Conservation (phyloP, 345 rosid genomes). For the Camelina neglecta region DNA sequence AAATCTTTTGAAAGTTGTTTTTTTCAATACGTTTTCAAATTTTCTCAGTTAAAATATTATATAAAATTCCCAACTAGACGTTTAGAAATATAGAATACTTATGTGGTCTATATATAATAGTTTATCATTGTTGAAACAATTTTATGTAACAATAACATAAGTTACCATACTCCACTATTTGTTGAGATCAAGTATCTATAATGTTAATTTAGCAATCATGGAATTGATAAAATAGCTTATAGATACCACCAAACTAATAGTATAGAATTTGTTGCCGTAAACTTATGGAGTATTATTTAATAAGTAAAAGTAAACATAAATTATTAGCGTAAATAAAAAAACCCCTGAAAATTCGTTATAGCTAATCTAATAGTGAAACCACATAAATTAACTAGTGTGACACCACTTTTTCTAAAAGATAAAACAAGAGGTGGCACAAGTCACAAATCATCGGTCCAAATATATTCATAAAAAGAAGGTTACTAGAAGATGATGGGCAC, state of each 20-base stretch:
- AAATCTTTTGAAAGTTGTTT: neutral
- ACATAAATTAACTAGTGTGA: neutral
- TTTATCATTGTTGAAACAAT: too few relatives aligned
- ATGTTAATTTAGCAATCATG: neutral
- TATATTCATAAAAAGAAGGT: neutral
- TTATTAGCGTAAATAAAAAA: neutral
- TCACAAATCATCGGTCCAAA: constrained; percentile 7
- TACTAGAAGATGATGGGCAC: constrained; percentile 34
- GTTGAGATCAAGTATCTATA: neutral
- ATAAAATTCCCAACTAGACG: too few relatives aligned
- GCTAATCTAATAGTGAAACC: neutral
- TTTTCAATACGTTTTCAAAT: neutral
- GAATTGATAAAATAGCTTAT: neutral
- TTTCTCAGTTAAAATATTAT: too few relatives aligned
- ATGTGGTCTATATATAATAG: neutral
- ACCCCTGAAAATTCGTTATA: neutral
- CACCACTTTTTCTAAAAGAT: neutral
- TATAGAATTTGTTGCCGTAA: neutral
- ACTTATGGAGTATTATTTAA: neutral
- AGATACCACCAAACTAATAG: neutral
- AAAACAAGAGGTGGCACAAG: constrained; percentile 13
- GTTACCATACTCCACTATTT: neutral
- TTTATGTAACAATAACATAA: too few relatives aligned
- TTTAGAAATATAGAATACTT: neutral
- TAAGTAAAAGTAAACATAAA: neutral